A percentile compares a stretch with the other conserved stretches of the same genome.
These are phyloP conservation scores for Xylariaceae sp. DNA, from an alignment of 2,329 filamentous ascomycete genomes.

Conservation along the genomic window DNA sequence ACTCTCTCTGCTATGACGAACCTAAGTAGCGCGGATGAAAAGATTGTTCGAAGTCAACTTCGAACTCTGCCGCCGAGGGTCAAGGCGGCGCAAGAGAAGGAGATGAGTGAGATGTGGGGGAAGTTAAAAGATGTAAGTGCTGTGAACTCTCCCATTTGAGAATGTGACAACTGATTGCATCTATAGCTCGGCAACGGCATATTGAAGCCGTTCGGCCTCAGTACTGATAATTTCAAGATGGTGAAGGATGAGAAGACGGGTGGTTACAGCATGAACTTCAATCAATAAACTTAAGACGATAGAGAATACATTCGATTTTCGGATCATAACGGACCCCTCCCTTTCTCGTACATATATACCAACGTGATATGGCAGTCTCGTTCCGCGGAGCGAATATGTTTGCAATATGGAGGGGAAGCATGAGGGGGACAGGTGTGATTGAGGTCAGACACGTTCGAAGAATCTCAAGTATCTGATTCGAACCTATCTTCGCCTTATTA, in stretches of 20 bases:
- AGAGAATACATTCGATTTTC: not conserved
- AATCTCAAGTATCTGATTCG: too few relatives aligned
- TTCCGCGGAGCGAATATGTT: not conserved
- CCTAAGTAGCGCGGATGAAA: slow-evolving; percentile 60
- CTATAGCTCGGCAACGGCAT: slow-evolving; percentile 79
- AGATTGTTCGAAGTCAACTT: slow-evolving; percentile 62
- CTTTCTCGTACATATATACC: not conserved
- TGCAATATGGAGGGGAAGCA: too few relatives aligned
- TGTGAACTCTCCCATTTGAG: not conserved
- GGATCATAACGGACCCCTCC: not conserved
- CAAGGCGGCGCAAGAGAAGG: slow-evolving; percentile 74
- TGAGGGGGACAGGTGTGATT: too few relatives aligned
- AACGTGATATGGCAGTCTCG: not conserved
- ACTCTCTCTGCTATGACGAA: slow-evolving; percentile 52
- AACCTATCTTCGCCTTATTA: too few relatives aligned
- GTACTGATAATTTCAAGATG: slow-evolving; percentile 92
- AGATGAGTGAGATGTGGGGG: slow-evolving; percentile 96
- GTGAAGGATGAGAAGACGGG: slow-evolving; percentile 83
- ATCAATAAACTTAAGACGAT: slow-evolving; percentile 34
- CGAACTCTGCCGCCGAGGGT: slow-evolving; percentile 59
- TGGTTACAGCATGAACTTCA: slow-evolving; percentile 91
- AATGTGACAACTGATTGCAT: slow-evolving; percentile 1
- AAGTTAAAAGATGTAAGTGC: slow-evolving; percentile 73
- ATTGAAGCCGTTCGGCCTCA: slow-evolving; percentile 86
- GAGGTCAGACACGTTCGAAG: too few relatives aligned